Evolutionary conservation across 2,329 filamentous ascomycete genomes (phyloP).

Genomic region (Phialophora expanda): DNA sequence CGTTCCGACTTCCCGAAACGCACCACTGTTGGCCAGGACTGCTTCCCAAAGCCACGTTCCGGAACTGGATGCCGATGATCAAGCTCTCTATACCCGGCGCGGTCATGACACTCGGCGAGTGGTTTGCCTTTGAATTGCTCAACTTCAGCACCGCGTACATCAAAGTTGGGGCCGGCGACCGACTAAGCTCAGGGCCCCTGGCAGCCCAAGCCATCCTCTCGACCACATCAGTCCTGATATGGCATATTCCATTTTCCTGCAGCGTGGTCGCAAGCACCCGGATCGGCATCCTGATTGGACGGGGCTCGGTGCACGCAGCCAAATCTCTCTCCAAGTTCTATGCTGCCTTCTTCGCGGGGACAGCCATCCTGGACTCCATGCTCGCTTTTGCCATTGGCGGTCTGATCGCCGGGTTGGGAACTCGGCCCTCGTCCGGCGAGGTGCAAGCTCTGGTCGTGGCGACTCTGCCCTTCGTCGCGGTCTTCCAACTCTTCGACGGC

Average conservation of each 20-base stretch:
- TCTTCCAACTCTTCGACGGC: slow-evolving; percentile 81
- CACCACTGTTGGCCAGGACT: slow-evolving; percentile 72
- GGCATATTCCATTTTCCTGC: slow-evolving; percentile 82
- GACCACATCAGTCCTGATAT: slow-evolving; percentile 48
- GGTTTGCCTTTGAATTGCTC: slow-evolving; percentile 80
- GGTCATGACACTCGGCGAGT: slow-evolving; percentile 83
- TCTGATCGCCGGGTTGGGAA: slow-evolving; percentile 71
- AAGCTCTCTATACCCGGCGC: slow-evolving; percentile 78
- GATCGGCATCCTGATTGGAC: slow-evolving; percentile 81
- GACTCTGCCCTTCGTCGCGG: slow-evolving; percentile 72
- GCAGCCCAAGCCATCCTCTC: slow-evolving; percentile 79
- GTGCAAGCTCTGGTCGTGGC: slow-evolving; percentile 66
- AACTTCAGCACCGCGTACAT: slow-evolving; percentile 74
- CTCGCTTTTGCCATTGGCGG: slow-evolving; percentile 67
- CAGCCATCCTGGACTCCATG: slow-evolving; percentile 72
- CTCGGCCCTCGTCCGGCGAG: slow-evolving; percentile 58
- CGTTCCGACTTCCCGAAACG: slow-evolving; percentile 60
- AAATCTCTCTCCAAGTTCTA: slow-evolving; percentile 73
- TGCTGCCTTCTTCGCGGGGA: slow-evolving; percentile 62
- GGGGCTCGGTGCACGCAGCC: slow-evolving; percentile 58
- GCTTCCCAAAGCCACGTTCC: slow-evolving; percentile 63
- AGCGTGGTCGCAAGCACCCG: slow-evolving; percentile 79
- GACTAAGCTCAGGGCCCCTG: slow-evolving; percentile 47
- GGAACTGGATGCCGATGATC: slow-evolving; percentile 76
- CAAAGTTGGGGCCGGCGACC: slow-evolving; percentile 61